Evolutionary conservation across 345 rosid species (phyloP).

Genomic region (Gossypium thurberi): DNA sequence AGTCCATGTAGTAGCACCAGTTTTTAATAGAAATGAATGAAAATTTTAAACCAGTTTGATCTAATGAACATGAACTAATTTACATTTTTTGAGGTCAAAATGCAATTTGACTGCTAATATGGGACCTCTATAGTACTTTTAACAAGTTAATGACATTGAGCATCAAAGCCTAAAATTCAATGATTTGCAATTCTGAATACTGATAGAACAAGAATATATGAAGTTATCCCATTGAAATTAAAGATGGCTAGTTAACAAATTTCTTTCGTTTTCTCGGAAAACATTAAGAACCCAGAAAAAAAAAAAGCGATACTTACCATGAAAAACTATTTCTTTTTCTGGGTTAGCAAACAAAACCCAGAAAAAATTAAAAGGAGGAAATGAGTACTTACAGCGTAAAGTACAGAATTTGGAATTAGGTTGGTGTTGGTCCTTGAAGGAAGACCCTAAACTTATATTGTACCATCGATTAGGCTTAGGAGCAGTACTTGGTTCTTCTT

Average conservation of each 20-base stretch:
- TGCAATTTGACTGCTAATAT: too few relatives aligned
- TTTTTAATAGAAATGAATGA: too few relatives aligned
- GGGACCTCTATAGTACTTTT: too few relatives aligned
- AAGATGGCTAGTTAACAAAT: not conserved
- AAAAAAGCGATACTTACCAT: not conserved
- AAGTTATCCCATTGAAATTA: not conserved
- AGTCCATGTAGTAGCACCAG: too few relatives aligned
- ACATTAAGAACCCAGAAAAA: not conserved
- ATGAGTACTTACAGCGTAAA: conserved; percentile 48
- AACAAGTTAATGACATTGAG: not conserved
- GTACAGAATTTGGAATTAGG: conserved; percentile 55
- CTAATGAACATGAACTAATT: too few relatives aligned
- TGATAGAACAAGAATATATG: not conserved
- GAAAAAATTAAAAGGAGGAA: not conserved
- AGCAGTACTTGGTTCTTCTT: conserved; percentile 52
- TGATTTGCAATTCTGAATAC: not conserved
- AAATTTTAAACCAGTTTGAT: too few relatives aligned
- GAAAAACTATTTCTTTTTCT: not conserved
- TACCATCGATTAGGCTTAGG: conserved; percentile 69
- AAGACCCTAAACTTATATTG: conserved; percentile 55
- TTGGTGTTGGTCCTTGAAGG: conserved; percentile 39
- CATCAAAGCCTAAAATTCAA: not conserved
- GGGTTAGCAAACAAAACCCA: conserved; percentile 1
- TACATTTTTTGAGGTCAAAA: too few relatives aligned
- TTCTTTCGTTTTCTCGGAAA: not conserved